These are phyloP conservation scores for Cryptosporidium sp. DNA, from an alignment of 169 alveolate genomes.

Conservation along the genomic window DNA sequence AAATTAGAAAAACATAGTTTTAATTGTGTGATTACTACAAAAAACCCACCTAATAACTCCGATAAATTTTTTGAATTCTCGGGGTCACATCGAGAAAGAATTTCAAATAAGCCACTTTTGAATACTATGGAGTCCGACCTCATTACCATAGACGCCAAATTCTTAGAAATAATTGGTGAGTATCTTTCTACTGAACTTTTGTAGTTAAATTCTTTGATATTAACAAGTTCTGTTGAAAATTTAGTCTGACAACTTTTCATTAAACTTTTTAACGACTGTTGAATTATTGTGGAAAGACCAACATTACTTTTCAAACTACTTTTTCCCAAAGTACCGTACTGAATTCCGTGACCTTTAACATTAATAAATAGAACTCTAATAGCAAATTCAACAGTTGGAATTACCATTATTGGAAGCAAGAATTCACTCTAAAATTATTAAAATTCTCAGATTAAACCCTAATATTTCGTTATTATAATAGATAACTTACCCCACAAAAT, in stretches of 20 bases:
- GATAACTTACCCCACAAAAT: constrained; percentile 35
- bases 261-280: constrained; percentile 20
- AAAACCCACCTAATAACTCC: constrained; percentile 26
- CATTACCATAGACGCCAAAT: constrained; percentile 61
- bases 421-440: constrained; percentile 21
- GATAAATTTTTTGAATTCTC: constrained; percentile 18
- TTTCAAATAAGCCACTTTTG: constrained; percentile 33
- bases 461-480: not conserved
- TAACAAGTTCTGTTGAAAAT: constrained; percentile 32
- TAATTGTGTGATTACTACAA: not conserved
- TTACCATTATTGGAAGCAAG: constrained; percentile 21
- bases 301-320: constrained; percentile 40
- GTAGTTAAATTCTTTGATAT: constrained; percentile 34
- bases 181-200: constrained; percentile 32
- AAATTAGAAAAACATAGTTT: not conserved
- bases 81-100: constrained; percentile 38
- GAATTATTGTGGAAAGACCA: constrained; percentile 33
- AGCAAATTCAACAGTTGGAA: constrained; percentile 22
- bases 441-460: too few relatives aligned
- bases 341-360: constrained; percentile 62
- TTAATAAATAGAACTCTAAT: constrained; percentile 40
- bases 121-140: constrained; percentile 63
- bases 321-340: constrained; percentile 69
- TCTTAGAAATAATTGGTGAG: constrained; percentile 56
- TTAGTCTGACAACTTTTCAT: constrained; percentile 1